Base-by-base conservation (phyloP, 208 protist genomes). In the Wallacemonas sp. region DNA sequence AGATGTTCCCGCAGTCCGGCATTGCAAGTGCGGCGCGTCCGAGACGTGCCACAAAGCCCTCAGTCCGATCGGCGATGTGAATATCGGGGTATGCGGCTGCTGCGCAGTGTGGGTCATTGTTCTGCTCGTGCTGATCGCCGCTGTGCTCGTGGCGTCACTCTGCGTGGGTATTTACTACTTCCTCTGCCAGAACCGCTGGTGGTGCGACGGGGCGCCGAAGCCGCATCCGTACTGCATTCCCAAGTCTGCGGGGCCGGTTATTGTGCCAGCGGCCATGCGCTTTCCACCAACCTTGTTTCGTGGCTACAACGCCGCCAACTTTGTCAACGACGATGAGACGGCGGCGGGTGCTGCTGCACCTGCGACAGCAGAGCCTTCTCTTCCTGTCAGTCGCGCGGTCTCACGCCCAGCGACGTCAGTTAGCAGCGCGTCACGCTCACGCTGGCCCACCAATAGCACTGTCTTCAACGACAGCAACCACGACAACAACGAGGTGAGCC, bases 21-120 rank as follows among this genome's bases (percentile, higher is more conserved):
- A 26, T 6, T 88, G 75, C 55, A 23, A 44, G 12, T 88, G 82
- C 52, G 62, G 55, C 29, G 2, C 47, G 17, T 12, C 48, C 19
- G 68, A 44, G 0, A 67, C 49, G 8, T 82, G 75, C 68, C 71
- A 76, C 23, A 16, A 16, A 32, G 43, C 52, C 9, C n/a, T 9
- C 16, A 62, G 77, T 17, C 74, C 73, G 6, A 76, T 55, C 44
- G n/a, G 3, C 12, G 39, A 70, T 78, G 60, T 56, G 19, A 65
- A 94, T 62, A 85, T 94, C 27, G 88, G 88, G 9, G 30, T 54
- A 24, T 94, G 88, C 63, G 61, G 60, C 2, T 92, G 88, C 65
- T 92, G 85, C 44, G 52, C 76, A 0, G 16, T 26, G 41, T 91
- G 84, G 83, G 38, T 94, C 43, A 70, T 86, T 3, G 56, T 49